A percentile compares a stretch with the other conserved stretches of the same genome.
phyloP scores from a whole-genome alignment of 1,139 yeast species.

The Fermentozyma sake region DNA sequence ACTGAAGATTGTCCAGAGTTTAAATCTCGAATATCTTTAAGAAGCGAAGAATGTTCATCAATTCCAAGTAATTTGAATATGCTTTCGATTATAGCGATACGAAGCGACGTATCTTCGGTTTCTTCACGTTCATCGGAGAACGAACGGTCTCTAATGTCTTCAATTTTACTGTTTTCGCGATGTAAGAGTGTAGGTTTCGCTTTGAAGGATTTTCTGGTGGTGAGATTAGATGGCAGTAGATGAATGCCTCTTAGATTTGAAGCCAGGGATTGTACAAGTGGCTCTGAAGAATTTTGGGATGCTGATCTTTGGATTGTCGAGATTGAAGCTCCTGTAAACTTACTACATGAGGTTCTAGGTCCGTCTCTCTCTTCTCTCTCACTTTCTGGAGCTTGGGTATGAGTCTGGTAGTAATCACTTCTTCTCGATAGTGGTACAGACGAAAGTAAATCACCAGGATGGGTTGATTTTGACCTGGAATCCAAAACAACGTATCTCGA shows the following conservation, averaged over 20 bases:
- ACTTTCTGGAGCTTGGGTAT: constrained; percentile 7
- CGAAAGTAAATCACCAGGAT: constrained; percentile 81
- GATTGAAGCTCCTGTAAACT: not conserved
- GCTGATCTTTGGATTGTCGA: not conserved
- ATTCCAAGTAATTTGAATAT: constrained; percentile 73
- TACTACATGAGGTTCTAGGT: too few relatives aligned
- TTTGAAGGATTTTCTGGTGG: constrained; percentile 2
- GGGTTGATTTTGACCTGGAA: constrained; percentile 54
- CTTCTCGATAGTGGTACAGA: constrained; percentile 73
- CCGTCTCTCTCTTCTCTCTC: too few relatives aligned
- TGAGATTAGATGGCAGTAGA: constrained; percentile 7
- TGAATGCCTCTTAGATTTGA: constrained; percentile 1
- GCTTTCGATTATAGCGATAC: constrained; percentile 70
- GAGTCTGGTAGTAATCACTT: constrained; percentile 20
- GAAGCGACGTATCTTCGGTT: constrained; percentile 67
- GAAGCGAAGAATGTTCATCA: constrained; percentile 32
- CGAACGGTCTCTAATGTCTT: constrained; percentile 31
- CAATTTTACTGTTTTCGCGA: constrained; percentile 2
- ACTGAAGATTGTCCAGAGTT: too few relatives aligned
- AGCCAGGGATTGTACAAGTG: not conserved
- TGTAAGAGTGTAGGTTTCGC: not conserved
- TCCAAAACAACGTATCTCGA: constrained; percentile 67
- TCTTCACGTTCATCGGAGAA: constrained; percentile 65
- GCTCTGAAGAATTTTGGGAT: not conserved
- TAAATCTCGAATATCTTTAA: too few relatives aligned